phyloP scores from a whole-genome alignment of 2,329 filamentous ascomycete species.

The Zymoseptoria pseudotritici region DNA sequence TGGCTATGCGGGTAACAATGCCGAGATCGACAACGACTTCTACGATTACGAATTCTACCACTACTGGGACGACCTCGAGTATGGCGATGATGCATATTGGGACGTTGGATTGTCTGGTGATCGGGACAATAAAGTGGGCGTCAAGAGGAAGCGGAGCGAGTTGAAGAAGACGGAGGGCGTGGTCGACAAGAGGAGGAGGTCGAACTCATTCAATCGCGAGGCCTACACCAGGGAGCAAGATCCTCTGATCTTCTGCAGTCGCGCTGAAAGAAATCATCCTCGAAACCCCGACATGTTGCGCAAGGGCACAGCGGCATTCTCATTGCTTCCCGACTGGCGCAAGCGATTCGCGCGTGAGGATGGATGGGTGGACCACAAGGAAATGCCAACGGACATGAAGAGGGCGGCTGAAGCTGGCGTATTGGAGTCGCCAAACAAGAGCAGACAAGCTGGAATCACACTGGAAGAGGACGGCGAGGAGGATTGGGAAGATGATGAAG shows the following conservation, averaged over 20 bases:
- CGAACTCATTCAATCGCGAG: conserved; percentile 6
- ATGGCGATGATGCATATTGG: conserved; percentile 41
- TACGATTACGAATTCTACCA: conserved; percentile 42
- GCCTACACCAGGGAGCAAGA: conserved; percentile 16
- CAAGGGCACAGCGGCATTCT: conserved; percentile 29
- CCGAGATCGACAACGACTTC: conserved; percentile 23
- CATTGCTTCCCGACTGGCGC: conserved; percentile 41
- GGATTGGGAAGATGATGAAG: conserved; percentile 15
- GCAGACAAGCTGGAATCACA: conserved; percentile 5
- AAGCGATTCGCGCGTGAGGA: conserved; percentile 29
- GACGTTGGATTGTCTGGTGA: conserved; percentile 25
- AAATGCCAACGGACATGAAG: conserved; percentile 27
- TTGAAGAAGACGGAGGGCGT: conserved; percentile 4
- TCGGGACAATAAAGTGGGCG: conserved; percentile 11
- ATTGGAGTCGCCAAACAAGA: conserved; percentile 5
- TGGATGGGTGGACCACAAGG: conserved; percentile 8
- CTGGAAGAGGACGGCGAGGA: conserved; percentile 15
- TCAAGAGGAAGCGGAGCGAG: conserved; percentile 27
- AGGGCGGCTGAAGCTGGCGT: conserved; percentile 21
- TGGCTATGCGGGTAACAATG: conserved; percentile 28
- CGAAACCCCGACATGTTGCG: background rate
- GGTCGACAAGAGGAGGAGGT: conserved; percentile 22
- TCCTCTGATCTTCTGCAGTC: conserved; percentile 21
- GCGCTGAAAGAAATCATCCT: conserved; percentile 12
- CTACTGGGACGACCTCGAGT: conserved; percentile 44